Evolutionary conservation across 805 yeast genomes (phyloP).

Genomic region (Saturnispora gosingensis): DNA sequence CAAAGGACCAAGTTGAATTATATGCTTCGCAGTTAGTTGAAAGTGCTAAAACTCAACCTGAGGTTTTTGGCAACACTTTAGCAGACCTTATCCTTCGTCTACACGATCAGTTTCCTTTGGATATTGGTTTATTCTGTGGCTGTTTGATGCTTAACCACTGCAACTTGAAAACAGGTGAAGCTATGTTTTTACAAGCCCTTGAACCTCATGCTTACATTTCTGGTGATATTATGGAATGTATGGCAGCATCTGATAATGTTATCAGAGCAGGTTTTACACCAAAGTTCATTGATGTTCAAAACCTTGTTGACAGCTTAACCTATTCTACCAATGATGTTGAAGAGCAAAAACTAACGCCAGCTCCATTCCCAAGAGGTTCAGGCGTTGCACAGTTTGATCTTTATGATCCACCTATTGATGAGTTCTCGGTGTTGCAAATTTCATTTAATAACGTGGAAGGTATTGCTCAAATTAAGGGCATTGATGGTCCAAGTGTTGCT

Average conservation of each 20-base stretch:
- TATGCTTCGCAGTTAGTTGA: constrained; percentile 58
- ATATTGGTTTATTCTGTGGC: constrained; percentile 94
- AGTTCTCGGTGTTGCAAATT: constrained; percentile 87
- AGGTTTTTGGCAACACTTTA: constrained; percentile 46
- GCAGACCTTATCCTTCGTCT: constrained; percentile 70
- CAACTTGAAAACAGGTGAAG: constrained; percentile 76
- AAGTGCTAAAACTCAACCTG: constrained; percentile 53
- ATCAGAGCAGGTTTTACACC: constrained; percentile 99
- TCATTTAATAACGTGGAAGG: constrained; percentile 44
- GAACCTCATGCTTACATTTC: constrained; percentile 97
- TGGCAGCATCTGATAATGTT: constrained; percentile 98
- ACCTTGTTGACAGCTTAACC: constrained; percentile 83
- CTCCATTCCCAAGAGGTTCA: constrained; percentile 47
- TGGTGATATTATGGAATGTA: constrained; percentile 97
- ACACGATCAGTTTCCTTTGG: constrained; percentile 84
- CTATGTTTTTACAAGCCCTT: constrained; percentile 91
- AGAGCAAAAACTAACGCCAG: constrained; percentile 77
- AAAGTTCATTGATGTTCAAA: constrained; percentile 90
- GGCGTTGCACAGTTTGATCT: constrained; percentile 62
- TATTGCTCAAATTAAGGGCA: constrained; percentile 45
- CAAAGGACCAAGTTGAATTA: constrained; percentile 45
- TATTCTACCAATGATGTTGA: constrained; percentile 83
- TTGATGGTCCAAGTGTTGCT: constrained; percentile 82
- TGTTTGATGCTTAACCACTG: constrained; percentile 88
- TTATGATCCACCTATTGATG: constrained; percentile 95